These are phyloP conservation scores for Exutisphaerella laricina DNA, from an alignment of 2,329 filamentous ascomycete genomes.

Conservation along the genomic window DNA sequence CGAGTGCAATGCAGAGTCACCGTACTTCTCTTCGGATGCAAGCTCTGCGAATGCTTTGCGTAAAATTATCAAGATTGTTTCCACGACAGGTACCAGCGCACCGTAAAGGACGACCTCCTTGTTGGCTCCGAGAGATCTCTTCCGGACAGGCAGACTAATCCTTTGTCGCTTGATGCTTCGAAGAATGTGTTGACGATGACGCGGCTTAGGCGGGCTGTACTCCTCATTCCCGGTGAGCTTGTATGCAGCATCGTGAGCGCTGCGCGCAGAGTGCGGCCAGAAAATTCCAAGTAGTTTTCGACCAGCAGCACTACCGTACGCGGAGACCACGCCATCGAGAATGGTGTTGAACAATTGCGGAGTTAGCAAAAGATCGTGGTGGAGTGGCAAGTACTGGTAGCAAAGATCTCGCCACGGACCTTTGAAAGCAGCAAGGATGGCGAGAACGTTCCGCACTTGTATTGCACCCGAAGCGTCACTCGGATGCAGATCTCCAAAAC, in stretches of 20 bases:
- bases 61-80: constrained; percentile 24
- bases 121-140: neutral
- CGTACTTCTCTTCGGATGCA: neutral
- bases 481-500: neutral
- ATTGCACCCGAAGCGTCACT: too few species aligned
- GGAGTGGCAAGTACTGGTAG: neutral
- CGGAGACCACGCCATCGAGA: constrained; percentile 50
- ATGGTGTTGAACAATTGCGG: constrained; percentile 47
- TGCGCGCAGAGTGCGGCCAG: constrained; percentile 37
- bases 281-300: constrained; percentile 42
- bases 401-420: constrained; percentile 17
- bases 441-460: constrained; percentile 12
- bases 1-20: neutral
- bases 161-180: constrained; percentile 11
- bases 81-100: constrained; percentile 18
- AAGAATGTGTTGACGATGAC: constrained; percentile 4
- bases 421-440: constrained; percentile 17
- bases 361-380: constrained; percentile 10
- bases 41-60: constrained; percentile 20
- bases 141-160: constrained; percentile 8
- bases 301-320: constrained; percentile 45
- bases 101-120: constrained; percentile 20
- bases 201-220: constrained; percentile 4
- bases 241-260: constrained; percentile 1
- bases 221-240: constrained; percentile 2